phyloP scores from a whole-genome alignment of 495 filamentous ascomycete species.

The Melanomma pulvis-pyrius region DNA sequence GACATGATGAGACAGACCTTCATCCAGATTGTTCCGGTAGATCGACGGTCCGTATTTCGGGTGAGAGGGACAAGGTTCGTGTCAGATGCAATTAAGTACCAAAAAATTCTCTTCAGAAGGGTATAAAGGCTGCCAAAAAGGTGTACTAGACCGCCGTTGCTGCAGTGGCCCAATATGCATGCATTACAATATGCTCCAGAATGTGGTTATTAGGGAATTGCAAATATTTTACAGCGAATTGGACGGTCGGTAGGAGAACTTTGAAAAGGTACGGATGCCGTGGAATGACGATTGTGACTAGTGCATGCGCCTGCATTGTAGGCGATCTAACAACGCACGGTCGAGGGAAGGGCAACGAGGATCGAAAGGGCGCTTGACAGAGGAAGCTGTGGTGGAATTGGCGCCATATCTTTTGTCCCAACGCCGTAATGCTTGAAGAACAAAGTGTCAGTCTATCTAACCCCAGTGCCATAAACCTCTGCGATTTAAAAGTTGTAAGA shows the following conservation, averaged over 20 bases:
- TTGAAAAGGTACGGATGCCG: neutral
- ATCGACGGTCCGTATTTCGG: neutral
- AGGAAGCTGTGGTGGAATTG: neutral
- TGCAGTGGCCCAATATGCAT: neutral
- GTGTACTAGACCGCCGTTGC: neutral
- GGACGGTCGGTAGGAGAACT: neutral
- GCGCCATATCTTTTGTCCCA: neutral
- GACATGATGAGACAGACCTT: neutral
- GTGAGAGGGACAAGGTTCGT: neutral
- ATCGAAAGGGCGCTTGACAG: neutral
- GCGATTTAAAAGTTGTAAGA: neutral
- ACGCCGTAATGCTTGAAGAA: neutral
- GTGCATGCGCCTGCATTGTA: neutral
- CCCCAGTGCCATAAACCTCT: neutral
- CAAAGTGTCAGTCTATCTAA: neutral
- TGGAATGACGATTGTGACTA: neutral
- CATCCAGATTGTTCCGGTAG: neutral
- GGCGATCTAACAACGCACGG: neutral
- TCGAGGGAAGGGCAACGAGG: neutral
- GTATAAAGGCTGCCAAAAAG: slow-evolving; percentile 3
- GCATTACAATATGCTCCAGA: slow-evolving; percentile 16
- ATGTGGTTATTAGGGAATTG: neutral
- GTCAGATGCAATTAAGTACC: neutral
- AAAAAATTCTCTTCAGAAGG: neutral
- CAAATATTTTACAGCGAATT: neutral